phyloP scores from a whole-genome alignment of 345 rosid genomes.

The Euphorbia tirucalli region DNA sequence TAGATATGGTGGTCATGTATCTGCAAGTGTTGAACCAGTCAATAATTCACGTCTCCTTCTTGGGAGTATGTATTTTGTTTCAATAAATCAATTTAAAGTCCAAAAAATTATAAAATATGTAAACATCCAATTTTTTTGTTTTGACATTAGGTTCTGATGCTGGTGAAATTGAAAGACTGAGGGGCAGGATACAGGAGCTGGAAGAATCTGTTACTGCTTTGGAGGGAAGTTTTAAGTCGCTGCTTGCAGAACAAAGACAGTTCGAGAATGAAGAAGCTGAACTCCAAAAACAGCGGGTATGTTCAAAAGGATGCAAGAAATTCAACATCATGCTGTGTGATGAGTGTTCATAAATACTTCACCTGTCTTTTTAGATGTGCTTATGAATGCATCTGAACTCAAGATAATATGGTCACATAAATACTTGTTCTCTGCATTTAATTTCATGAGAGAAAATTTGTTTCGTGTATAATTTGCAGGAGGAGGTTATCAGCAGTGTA shows the following conservation, averaged over 20 bases:
- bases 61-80: slow-evolving; percentile 43
- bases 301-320: slow-evolving; percentile 10
- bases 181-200: slow-evolving; percentile 53
- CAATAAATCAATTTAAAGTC: background rate
- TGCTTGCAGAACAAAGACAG: slow-evolving; percentile 54
- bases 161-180: slow-evolving; percentile 71
- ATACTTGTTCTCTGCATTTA: slow-evolving; percentile 4
- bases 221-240: slow-evolving; percentile 45
- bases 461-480: slow-evolving; percentile 37
- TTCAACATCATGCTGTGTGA: background rate
- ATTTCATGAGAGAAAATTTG: background rate
- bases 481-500: slow-evolving; percentile 47
- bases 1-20: slow-evolving; percentile 77
- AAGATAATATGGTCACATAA: background rate
- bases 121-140: background rate
- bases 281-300: slow-evolving; percentile 67
- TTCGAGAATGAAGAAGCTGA: slow-evolving; percentile 72
- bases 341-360: background rate
- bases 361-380: background rate
- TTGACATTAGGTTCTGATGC: slow-evolving; percentile 48
- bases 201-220: slow-evolving; percentile 44
- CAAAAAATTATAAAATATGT: background rate
- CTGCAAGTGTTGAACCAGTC: slow-evolving; percentile 77
- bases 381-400: slow-evolving; percentile 10
- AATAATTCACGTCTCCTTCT: slow-evolving; percentile 64